Percentiles rank a stretch among this genome's conserved stretches.
Conservation (phyloP, 495 filamentous ascomycete genomes). For the Zalerion maritima region DNA sequence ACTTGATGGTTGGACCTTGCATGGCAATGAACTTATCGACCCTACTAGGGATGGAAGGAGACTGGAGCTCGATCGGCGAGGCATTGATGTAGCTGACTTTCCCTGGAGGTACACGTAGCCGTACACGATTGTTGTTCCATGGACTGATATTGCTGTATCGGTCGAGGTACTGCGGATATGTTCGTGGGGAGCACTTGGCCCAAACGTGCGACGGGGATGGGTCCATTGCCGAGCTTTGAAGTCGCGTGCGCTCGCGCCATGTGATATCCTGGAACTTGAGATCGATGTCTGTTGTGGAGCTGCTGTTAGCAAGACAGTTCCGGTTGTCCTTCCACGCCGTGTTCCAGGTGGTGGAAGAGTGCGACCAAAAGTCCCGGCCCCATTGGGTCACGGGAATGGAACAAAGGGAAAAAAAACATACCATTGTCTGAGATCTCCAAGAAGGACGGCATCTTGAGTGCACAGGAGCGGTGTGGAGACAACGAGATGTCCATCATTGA, state of each 20-base stretch:
- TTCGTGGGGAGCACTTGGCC: constrained; percentile 37
- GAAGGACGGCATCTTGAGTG: constrained; percentile 32
- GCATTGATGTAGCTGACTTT: constrained; percentile 92
- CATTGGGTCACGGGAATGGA: constrained; percentile 6
- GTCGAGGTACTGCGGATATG: constrained; percentile 44
- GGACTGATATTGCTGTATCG: constrained; percentile 78
- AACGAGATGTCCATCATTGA: too few species aligned
- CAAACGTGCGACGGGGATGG: constrained; percentile 34
- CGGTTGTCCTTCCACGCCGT: not conserved
- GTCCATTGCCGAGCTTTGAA: constrained; percentile 26
- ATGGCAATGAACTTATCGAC: constrained; percentile 39
- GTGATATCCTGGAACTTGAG: constrained; percentile 45
- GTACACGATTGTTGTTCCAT: constrained; percentile 72
- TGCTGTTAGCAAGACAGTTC: constrained; percentile 5
- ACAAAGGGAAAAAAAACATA: constrained; percentile 7
- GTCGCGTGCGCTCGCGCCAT: constrained; percentile 45
- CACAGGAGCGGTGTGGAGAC: too few species aligned
- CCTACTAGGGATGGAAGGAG: constrained; percentile 49
- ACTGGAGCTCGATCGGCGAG: constrained; percentile 61
- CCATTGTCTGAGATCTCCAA: constrained; percentile 21
- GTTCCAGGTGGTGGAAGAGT: not conserved
- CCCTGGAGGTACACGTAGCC: constrained; percentile 65
- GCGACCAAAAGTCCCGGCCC: constrained; percentile 11
- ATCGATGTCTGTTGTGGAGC: constrained; percentile 26
- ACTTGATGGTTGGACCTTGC: constrained; percentile 66